Evolutionary conservation across 305 asterid genomes (phyloP).

Genomic region (Fraxinus ornus): DNA sequence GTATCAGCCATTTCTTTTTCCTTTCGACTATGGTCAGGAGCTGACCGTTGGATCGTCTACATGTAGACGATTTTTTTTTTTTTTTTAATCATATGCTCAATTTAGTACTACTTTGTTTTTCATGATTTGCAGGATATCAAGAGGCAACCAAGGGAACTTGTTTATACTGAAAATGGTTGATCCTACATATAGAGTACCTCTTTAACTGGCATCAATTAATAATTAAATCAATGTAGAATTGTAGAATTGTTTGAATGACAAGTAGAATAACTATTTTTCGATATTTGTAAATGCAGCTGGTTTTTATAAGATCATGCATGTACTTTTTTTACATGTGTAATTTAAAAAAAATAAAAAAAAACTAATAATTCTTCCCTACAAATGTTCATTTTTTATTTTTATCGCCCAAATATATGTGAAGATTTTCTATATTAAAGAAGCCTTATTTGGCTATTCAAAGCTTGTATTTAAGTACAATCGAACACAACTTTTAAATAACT

Average conservation of each 20-base stretch:
- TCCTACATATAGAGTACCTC: constrained; percentile 57
- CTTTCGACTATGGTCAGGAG: background rate
- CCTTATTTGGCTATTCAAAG: background rate
- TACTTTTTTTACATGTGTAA: background rate
- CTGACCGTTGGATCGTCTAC: background rate
- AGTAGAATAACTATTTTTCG: background rate
- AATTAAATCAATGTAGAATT: background rate
- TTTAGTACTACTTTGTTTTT: background rate
- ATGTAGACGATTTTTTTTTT: background rate
- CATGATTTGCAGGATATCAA: constrained; percentile 45
- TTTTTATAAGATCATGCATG: background rate
- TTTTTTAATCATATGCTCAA: background rate
- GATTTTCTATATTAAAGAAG: background rate
- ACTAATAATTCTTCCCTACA: background rate
- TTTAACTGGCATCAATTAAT: constrained; percentile 16
- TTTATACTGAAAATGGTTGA: constrained; percentile 57
- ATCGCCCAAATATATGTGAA: background rate
- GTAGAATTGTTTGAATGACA: background rate
- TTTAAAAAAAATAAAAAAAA: background rate
- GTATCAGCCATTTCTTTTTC: background rate
- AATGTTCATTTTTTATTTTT: background rate
- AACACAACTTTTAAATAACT: background rate
- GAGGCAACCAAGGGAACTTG: constrained; percentile 62
- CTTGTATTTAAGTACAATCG: background rate
- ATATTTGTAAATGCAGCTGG: background rate